A percentile compares a stretch with the other conserved stretches of the same genome.
Evolutionary conservation across 2,329 filamentous ascomycete genomes (phyloP).

Genomic region (Leptographium procerum): DNA sequence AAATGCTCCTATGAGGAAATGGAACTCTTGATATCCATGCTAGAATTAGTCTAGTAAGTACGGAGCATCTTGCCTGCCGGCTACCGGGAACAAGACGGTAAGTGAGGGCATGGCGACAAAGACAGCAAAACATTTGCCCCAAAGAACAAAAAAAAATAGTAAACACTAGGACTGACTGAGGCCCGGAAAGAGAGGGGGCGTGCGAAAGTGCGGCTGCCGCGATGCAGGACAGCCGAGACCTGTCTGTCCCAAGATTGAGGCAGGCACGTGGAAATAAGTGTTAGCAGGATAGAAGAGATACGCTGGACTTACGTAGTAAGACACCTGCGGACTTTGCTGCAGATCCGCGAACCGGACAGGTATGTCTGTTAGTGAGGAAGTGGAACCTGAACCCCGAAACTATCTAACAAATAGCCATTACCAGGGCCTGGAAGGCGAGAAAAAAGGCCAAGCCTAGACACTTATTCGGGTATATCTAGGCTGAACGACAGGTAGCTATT

Average conservation of each 20-base stretch:
- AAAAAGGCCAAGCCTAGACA: background rate
- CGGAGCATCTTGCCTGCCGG: background rate
- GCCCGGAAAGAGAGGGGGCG: background rate
- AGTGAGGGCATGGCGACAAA: background rate
- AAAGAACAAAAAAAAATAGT: too few relatives aligned
- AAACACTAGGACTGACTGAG: background rate
- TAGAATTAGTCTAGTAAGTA: background rate
- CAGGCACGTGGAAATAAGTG: background rate
- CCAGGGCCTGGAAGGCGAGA: background rate
- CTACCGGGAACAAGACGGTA: background rate
- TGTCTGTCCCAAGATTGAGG: background rate
- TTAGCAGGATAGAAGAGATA: too few relatives aligned
- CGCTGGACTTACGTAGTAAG: too few relatives aligned
- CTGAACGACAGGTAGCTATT: background rate
- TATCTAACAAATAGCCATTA: background rate
- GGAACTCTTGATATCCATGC: background rate
- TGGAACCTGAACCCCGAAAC: background rate
- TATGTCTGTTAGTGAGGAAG: background rate
- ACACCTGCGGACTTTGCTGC: background rate
- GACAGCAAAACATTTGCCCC: background rate
- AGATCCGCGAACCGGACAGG: background rate
- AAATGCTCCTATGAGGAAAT: background rate
- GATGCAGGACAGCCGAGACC: background rate
- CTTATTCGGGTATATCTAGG: background rate
- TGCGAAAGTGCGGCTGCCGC: background rate